Conservation (phyloP, 768 basidiomycete species). For the Hydnomerulius pinastri region DNA sequence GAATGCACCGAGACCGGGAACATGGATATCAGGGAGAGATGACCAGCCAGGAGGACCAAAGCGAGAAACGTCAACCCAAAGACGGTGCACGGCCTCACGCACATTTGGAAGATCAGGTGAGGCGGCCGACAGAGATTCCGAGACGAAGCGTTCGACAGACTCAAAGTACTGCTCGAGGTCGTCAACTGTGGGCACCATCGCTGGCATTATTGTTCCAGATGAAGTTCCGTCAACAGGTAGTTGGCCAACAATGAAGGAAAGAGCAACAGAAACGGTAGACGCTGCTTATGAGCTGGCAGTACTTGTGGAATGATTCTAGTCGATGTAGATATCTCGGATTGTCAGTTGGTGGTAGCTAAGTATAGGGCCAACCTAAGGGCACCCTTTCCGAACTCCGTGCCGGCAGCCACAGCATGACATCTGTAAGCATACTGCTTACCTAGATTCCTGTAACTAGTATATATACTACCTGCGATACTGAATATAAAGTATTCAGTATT, state of each 20-base stretch:
- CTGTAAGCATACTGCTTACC: too few species aligned
- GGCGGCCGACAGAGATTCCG: slow-evolving; percentile 54
- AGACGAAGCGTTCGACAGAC: slow-evolving; percentile 63
- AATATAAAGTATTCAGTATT: too few species aligned
- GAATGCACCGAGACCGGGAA: slow-evolving; percentile 70
- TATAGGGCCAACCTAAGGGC: background rate
- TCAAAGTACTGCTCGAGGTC: slow-evolving; percentile 72
- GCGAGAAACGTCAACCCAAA: slow-evolving; percentile 80
- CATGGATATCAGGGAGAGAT: slow-evolving; percentile 49
- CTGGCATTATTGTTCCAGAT: background rate
- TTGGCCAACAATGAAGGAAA: background rate
- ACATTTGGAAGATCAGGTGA: slow-evolving; percentile 63
- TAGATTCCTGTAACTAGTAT: too few species aligned
- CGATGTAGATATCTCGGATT: slow-evolving; percentile 5
- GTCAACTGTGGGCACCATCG: slow-evolving; percentile 50
- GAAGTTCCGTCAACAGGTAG: too few species aligned
- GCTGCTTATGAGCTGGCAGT: background rate
- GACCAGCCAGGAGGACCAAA: slow-evolving; percentile 64
- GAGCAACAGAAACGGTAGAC: background rate
- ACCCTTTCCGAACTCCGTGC: background rate
- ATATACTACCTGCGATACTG: too few species aligned
- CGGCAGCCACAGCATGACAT: background rate
- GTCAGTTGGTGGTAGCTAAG: background rate
- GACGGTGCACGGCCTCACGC: slow-evolving; percentile 62
- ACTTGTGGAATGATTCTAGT: too few species aligned